phyloP scores from a whole-genome alignment of 164 flowering plant genomes.

The Stephania yunnanensis region DNA sequence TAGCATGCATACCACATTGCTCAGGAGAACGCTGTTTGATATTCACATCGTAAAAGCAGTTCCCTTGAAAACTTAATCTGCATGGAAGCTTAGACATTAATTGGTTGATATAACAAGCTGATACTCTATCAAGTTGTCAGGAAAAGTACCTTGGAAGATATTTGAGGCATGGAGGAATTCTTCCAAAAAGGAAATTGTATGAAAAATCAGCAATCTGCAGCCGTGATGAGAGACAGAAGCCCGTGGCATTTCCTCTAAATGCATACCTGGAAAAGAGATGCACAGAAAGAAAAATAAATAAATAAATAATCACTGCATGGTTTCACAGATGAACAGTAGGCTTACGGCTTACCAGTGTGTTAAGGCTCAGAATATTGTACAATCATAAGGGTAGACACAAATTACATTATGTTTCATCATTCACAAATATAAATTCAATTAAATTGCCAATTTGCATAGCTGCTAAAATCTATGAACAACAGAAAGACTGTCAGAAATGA shows the following conservation, averaged over 20 bases:
- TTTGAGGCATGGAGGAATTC: slow-evolving; percentile 70
- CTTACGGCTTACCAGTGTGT: not conserved
- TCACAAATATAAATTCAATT: not conserved
- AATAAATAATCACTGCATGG: not conserved
- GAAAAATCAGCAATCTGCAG: slow-evolving; percentile 70
- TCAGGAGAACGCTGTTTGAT: slow-evolving; percentile 52
- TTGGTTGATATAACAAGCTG: not conserved
- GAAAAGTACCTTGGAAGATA: slow-evolving; percentile 62
- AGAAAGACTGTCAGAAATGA: not conserved
- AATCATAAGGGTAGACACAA: not conserved
- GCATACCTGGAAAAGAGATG: slow-evolving; percentile 48
- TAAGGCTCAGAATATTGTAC: no score
- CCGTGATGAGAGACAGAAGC: slow-evolving; percentile 57
- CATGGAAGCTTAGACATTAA: slow-evolving; percentile 12
- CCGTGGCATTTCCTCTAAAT: slow-evolving; percentile 35
- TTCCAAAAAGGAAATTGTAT: slow-evolving; percentile 69
- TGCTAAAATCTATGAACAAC: not conserved
- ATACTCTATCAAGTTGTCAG: slow-evolving; percentile 6
- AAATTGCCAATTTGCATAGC: not conserved
- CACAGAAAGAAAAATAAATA: not conserved
- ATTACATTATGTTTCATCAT: not conserved
- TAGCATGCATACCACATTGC: slow-evolving; percentile 58
- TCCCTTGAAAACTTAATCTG: slow-evolving; percentile 84
- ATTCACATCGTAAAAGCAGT: slow-evolving; percentile 63
- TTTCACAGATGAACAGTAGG: not conserved